Base-by-base conservation (phyloP, 1,284 basidiomycete genomes). In the Marasmius fiardii region DNA sequence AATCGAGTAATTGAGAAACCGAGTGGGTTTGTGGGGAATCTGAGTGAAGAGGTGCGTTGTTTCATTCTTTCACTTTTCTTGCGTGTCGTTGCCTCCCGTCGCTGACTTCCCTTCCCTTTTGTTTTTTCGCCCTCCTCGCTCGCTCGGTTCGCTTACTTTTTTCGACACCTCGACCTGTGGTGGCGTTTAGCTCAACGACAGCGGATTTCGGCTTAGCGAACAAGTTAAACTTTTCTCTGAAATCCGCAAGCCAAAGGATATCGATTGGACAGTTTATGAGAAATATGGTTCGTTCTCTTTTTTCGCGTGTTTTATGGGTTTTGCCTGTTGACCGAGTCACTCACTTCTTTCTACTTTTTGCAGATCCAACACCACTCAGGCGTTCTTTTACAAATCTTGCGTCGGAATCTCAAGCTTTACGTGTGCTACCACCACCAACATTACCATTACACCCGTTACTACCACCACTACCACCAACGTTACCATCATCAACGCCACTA, bases 181-280 rank as follows among this genome's bases (percentile, higher is more conserved):
- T 18, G 23, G n/a, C 51, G 62, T 64, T 11, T 56, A 76, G 73
- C 63, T 82, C 51, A 67, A 72, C 47, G 70, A 71, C 51, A 67
- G 62, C 43, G 62, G 70, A 20, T 77, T 79, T 55, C 68, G 69
- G 24, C 64, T 85, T 34, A 77, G 75, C 61, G 71, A 77, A 37
- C 72, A 75, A 54, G 60, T 64, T 1, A 76, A 75, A 51, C 70
- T 71, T 43, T 64, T 69, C 21, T 67, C 76, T 1, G 63, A 63
- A 0, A 58, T 79, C 10, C 4, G 28, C 10, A 31, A 31, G 4
- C 78, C 79, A 11, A 63, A 71, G 52, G 69, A 70, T 11, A 69
- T 86, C 23, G 73, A 85, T 57, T 86, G 83, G 84, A 66, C 73
- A 8, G 59, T 77, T 1, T 84, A 80, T 60, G 66, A 72, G 5